phyloP scores from a whole-genome alignment of 2,329 filamentous ascomycete species.

The Diplodia mutila region DNA sequence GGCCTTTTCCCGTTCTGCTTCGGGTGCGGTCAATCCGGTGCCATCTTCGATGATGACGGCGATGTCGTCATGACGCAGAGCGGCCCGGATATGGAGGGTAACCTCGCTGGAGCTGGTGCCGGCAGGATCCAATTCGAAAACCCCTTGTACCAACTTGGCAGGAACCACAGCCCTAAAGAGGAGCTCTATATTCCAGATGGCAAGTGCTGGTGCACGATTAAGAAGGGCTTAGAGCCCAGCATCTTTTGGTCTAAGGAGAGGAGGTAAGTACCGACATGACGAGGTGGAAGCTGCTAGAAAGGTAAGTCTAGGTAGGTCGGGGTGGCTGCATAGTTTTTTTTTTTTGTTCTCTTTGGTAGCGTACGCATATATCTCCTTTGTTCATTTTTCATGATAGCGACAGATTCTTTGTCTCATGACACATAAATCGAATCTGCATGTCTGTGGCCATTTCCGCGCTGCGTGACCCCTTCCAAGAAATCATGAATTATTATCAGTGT shows the following conservation, averaged over 20 bases:
- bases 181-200: not conserved
- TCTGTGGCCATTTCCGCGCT: not conserved
- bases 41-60: not conserved
- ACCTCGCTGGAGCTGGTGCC: not conserved
- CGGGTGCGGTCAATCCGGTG: not conserved
- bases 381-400: too few species aligned
- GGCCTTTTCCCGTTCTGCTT: not conserved
- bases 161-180: not conserved
- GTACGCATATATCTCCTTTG: not conserved
- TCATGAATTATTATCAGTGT: too few species aligned
- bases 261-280: not conserved
- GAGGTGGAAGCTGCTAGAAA: not conserved
- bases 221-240: not conserved
- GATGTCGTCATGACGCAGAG: constrained; percentile 11
- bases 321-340: not conserved
- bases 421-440: not conserved
- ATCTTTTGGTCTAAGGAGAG: not conserved
- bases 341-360: not conserved
- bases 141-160: not conserved
- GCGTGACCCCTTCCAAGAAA: not conserved
- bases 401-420: not conserved
- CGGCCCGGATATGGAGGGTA: not conserved
- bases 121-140: not conserved
- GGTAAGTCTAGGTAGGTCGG: not conserved
- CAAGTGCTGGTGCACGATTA: not conserved